Evolutionary conservation across 2,329 filamentous ascomycete species (phyloP), one percentile per base, ranked within the genome.

Genomic region (Aspergillus fumigatus): DNA sequence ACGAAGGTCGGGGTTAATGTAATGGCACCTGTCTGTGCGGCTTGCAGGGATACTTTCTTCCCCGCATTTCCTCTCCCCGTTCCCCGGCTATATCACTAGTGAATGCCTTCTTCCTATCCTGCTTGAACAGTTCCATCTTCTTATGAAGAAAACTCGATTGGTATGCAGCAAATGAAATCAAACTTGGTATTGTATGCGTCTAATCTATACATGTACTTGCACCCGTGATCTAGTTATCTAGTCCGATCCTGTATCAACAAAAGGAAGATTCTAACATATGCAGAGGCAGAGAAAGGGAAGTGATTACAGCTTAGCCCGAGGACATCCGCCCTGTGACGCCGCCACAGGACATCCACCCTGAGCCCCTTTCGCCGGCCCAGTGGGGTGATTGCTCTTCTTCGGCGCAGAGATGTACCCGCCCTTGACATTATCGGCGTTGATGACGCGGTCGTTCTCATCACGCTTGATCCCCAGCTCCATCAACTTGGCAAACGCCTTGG

Each of bases 401-500:
- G 82, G 82, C 25, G 82, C 82, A 53, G 78, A 77, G 54, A 77
- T 64, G 65, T 85, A 84, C 1, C 82, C 83, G n/a, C 79, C 83
- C 61, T 78, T 76, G 50, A 75, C 68, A 63, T 85, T 85, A 62
- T 86, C 84, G 10, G 78, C 74, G 64, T 87, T 86, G 32, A 77
- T 68, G 41, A 87, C 73, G 7, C 68, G 75, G 0, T 82, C 84
- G 7, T 75, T 66, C 9, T 67, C 78, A 64, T 87, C 84, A 43
- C 84, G 75, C 50, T 70, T 64, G 55, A 87, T 84, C 0, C 84
- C 84, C 59, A 87, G 68, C 70, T 87, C 84, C 52, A 87, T 65
- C 68, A 87, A 64, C 71, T 86, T 86, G 10, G 76, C 79, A 67
- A 87, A 87, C 0, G 78, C 84, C 56, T 77, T 77, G 14, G 77